A percentile compares a stretch with the other conserved stretches of the same genome.
Conservation (phyloP, 2,329 filamentous ascomycete genomes). For the Colletotrichum navitas region DNA sequence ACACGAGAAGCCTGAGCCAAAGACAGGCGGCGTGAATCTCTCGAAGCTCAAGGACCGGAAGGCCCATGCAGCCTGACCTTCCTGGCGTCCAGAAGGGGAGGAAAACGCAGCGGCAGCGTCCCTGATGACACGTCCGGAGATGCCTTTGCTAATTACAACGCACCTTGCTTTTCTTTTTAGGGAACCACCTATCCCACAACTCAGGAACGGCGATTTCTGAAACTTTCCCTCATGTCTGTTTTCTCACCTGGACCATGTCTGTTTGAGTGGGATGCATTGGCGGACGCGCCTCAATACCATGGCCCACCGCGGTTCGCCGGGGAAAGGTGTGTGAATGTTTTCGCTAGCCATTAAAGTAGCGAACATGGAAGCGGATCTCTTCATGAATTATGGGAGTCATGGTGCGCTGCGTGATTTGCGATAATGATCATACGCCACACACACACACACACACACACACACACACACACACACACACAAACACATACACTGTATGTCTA, state of each 20-base stretch:
- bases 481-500: neutral
- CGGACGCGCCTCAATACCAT: neutral
- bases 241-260: neutral
- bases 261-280: neutral
- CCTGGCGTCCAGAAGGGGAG: neutral
- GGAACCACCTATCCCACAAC: no score
- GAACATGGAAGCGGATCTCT: neutral
- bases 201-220: neutral
- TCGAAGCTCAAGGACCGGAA: neutral
- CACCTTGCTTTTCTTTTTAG: neutral
- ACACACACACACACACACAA: neutral
- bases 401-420: neutral
- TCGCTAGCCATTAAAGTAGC: slow-evolving; percentile 15
- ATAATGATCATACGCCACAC: neutral
- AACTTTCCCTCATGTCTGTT: neutral
- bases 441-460: neutral
- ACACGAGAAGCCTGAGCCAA: slow-evolving; percentile 47
- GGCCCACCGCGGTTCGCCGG: neutral
- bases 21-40: neutral
- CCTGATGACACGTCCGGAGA: neutral
- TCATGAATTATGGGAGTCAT: neutral
- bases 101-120: neutral
- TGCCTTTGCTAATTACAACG: neutral
- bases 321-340: neutral
- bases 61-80: neutral